phyloP scores from a whole-genome alignment of 805 yeast species.

The Candida sphagnicola region DNA sequence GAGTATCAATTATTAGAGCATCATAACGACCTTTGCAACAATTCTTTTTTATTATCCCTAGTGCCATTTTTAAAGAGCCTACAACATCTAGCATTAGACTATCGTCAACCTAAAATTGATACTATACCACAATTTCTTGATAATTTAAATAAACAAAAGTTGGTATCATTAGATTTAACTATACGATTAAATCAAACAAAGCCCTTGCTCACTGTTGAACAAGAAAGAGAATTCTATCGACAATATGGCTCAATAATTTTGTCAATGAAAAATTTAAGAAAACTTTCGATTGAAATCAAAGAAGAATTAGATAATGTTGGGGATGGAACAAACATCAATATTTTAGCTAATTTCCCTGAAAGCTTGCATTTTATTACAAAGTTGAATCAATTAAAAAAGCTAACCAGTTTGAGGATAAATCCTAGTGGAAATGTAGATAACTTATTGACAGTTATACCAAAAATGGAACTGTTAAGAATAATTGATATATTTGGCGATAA shows the following conservation, averaged over 20 bases:
- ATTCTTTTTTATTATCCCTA: slow-evolving; percentile 18
- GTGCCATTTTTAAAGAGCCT: slow-evolving; percentile 22
- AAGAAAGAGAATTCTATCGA: slow-evolving; percentile 9
- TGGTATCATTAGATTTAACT: slow-evolving; percentile 36
- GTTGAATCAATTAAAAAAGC: slow-evolving; percentile 10
- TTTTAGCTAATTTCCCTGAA: slow-evolving; percentile 2
- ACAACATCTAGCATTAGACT: slow-evolving; percentile 32
- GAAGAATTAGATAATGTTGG: slow-evolving; percentile 20
- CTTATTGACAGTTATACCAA: slow-evolving; percentile 18
- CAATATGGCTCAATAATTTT: slow-evolving; percentile 16
- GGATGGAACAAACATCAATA: slow-evolving; percentile 4
- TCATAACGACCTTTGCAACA: slow-evolving; percentile 7
- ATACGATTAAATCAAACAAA: slow-evolving; percentile 38
- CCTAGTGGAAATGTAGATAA: slow-evolving; percentile 16
- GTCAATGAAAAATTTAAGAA: slow-evolving; percentile 15
- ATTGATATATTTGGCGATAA: slow-evolving; percentile 47
- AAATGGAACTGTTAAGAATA: slow-evolving; percentile 21
- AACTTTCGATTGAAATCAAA: slow-evolving; percentile 38
- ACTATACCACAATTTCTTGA: slow-evolving; percentile 33
- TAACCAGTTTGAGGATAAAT: slow-evolving; percentile 41
- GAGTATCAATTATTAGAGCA: slow-evolving; percentile 23
- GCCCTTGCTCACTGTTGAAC: slow-evolving; percentile 5
- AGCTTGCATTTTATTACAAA: slow-evolving; percentile 8
- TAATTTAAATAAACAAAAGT: slow-evolving; percentile 10
- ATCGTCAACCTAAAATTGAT: slow-evolving; percentile 38